phyloP scores from a whole-genome alignment of 2,329 filamentous ascomycete genomes.

The Xylaria sp. region DNA sequence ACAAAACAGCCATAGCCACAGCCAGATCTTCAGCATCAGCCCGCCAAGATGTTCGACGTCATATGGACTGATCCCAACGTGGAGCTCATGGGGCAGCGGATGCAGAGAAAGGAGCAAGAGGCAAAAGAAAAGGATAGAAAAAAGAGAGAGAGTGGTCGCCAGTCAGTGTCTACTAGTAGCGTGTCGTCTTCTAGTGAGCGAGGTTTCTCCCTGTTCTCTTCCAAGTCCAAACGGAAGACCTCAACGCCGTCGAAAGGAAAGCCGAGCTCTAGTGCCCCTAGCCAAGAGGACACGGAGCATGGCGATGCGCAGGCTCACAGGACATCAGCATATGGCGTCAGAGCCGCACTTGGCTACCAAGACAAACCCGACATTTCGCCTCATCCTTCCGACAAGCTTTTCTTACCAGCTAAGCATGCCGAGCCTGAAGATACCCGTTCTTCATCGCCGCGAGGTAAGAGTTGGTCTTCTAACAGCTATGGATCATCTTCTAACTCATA shows the following conservation, averaged over 20 bases:
- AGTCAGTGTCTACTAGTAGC: constrained; percentile 58
- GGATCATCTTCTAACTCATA: constrained; percentile 3
- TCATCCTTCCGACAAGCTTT: constrained; percentile 38
- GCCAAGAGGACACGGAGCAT: constrained; percentile 12
- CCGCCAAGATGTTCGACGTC: constrained; percentile 66
- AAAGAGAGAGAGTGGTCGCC: constrained; percentile 46
- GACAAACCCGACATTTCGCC: constrained; percentile 40
- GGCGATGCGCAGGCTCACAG: constrained; percentile 37
- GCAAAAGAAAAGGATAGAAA: constrained; percentile 52
- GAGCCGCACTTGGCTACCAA: constrained; percentile 41
- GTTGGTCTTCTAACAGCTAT: background rate
- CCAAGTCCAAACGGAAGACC: constrained; percentile 53
- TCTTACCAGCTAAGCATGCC: constrained; percentile 37
- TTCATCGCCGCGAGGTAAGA: constrained; percentile 53
- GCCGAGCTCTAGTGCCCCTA: constrained; percentile 13
- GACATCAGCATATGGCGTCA: constrained; percentile 44
- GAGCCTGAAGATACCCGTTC: constrained; percentile 41
- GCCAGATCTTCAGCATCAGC: background rate
- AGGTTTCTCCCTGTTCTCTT: constrained; percentile 58
- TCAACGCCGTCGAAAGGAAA: constrained; percentile 40
- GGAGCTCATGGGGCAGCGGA: constrained; percentile 65
- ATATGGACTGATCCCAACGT: constrained; percentile 67
- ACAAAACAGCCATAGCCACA: background rate
- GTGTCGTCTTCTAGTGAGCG: constrained; percentile 57
- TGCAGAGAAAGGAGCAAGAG: constrained; percentile 60